Percentiles rank a stretch among this genome's conserved stretches.
These are phyloP conservation scores for Acrocalymma vagum DNA, from an alignment of 2,329 filamentous ascomycete species.

Conservation along the genomic window DNA sequence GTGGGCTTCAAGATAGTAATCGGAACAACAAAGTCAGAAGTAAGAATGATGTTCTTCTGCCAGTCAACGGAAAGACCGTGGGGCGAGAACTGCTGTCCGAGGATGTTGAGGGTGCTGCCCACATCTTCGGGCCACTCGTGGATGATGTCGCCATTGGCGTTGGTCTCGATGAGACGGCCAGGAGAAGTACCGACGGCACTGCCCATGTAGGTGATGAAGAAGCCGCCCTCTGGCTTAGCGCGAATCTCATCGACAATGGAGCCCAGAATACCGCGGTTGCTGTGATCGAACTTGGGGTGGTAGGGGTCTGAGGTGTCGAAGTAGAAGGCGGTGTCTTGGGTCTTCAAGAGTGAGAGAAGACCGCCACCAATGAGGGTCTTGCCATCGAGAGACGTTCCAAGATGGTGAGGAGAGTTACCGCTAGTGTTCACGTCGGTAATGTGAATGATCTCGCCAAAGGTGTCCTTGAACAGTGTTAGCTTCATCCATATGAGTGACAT, in stretches of 20 bases:
- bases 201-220: conserved; percentile 71
- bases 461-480: too few relatives aligned
- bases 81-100: conserved; percentile 68
- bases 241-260: conserved; percentile 71
- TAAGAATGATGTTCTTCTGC: conserved; percentile 65
- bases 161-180: conserved; percentile 68
- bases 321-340: conserved; percentile 68
- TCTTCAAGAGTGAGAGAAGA: conserved; percentile 66
- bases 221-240: conserved; percentile 69
- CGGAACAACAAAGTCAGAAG: conserved; percentile 70
- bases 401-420: conserved; percentile 69
- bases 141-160: conserved; percentile 67
- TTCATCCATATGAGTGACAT: too few relatives aligned
- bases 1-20: conserved; percentile 67
- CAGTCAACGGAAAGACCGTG: conserved; percentile 68
- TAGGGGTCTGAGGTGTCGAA: conserved; percentile 69
- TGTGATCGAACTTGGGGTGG: conserved; percentile 66
- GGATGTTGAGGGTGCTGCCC: conserved; percentile 61
- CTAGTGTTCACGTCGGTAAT: conserved; percentile 67
- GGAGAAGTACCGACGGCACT: conserved; percentile 66
- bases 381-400: conserved; percentile 63
- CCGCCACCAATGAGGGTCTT: conserved; percentile 67
- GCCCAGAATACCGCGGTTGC: conserved; percentile 65
- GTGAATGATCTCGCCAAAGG: conserved; percentile 67
- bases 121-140: conserved; percentile 70